Conservation (phyloP, 768 basidiomycete species). For the Tricholoma matsutake region DNA sequence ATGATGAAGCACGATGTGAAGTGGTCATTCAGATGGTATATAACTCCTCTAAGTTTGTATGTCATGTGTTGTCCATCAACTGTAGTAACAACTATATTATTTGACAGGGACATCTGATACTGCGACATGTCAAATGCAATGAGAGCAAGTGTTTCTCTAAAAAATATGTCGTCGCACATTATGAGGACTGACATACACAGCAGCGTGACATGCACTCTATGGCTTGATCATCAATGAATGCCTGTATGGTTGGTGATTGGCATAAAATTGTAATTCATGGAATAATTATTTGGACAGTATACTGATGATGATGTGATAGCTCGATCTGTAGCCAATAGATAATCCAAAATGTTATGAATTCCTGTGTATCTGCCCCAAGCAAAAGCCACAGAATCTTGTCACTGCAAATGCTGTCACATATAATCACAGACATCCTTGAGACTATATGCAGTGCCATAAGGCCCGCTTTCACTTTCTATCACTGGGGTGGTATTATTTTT, state of each 20-base stretch:
- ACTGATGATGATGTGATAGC: not conserved
- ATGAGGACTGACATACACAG: not conserved
- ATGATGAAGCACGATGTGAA: constrained; percentile 17
- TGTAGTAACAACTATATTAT: too few species aligned
- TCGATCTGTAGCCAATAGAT: not conserved
- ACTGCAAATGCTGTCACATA: not conserved
- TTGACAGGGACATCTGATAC: too few species aligned
- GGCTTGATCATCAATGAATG: not conserved
- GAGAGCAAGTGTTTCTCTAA: not conserved
- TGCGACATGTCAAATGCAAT: too few species aligned
- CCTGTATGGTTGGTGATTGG: not conserved
- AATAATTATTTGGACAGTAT: not conserved
- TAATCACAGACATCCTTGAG: constrained; percentile 3
- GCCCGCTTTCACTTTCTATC: too few species aligned
- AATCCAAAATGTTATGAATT: not conserved
- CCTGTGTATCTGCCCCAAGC: not conserved
- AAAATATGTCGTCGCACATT: not conserved
- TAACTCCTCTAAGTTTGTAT: too few species aligned
- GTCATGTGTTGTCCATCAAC: too few species aligned
- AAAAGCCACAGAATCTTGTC: not conserved
- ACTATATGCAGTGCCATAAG: not conserved
- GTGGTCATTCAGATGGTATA: constrained; percentile 19
- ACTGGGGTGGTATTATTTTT: not conserved
- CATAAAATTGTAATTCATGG: not conserved
- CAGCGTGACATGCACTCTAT: not conserved